phyloP scores from a whole-genome alignment of 1,284 basidiomycete species.

The Schizopora paradoxa region DNA sequence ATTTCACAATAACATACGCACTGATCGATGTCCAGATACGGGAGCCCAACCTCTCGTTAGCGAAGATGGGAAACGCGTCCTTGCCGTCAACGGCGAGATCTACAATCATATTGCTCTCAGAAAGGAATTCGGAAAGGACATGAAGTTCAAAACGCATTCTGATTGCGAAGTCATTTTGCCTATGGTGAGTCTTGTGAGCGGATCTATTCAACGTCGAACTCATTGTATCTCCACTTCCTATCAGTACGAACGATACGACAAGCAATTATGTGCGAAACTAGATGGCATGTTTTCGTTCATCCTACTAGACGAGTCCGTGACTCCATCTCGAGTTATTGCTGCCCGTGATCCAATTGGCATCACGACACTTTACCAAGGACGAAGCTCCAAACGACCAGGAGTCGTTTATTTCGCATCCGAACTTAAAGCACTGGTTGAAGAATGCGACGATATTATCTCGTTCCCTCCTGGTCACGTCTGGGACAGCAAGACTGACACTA shows the following conservation, averaged over 20 bases:
- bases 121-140: conserved; percentile 55
- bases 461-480: conserved; percentile 98
- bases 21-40: conserved; percentile 58
- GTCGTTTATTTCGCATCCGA: conserved; percentile 93
- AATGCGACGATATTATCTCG: conserved; percentile 91
- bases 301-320: conserved; percentile 87
- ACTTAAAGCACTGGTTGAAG: conserved; percentile 88
- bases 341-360: conserved; percentile 98
- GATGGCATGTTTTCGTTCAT: conserved; percentile 99
- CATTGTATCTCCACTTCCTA: conserved; percentile 12
- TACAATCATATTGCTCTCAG: conserved; percentile 94
- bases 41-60: conserved; percentile 94
- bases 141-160: conserved; percentile 94
- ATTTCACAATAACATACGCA: conserved; percentile 4
- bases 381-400: conserved; percentile 81
- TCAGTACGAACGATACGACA: conserved; percentile 83
- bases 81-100: conserved; percentile 98
- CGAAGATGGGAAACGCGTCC: conserved; percentile 79
- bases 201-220: conserved; percentile 1
- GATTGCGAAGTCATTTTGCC: conserved; percentile 98
- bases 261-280: conserved; percentile 71
- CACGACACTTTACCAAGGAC: conserved; percentile 97
- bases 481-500: conserved; percentile 75
- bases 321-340: conserved; percentile 88
- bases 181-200: conserved; percentile 49